These are phyloP conservation scores for Hibiscus tridactylites DNA, from an alignment of 345 rosid species.

Conservation along the genomic window DNA sequence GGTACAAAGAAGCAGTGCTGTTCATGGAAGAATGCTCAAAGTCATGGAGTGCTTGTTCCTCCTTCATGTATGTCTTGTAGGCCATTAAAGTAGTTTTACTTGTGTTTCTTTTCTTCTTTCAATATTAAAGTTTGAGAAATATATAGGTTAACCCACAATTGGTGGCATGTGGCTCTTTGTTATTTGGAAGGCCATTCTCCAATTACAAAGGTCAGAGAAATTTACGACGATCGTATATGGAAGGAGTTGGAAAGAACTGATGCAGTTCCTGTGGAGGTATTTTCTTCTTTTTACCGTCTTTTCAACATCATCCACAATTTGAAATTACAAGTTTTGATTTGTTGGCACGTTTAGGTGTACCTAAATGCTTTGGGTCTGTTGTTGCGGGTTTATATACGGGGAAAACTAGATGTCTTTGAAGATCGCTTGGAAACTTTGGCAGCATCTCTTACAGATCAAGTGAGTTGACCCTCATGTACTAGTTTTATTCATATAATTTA, in stretches of 20 bases:
- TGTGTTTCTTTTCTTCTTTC: not conserved
- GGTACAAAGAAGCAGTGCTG: slow-evolving; percentile 71
- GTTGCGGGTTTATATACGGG: slow-evolving; percentile 57
- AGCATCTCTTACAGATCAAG: slow-evolving; percentile 40
- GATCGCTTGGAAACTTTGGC: slow-evolving; percentile 50
- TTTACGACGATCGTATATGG: slow-evolving; percentile 70
- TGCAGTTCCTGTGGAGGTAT: slow-evolving; percentile 49
- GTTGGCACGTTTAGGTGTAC: slow-evolving; percentile 47
- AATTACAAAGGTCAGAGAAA: slow-evolving; percentile 43
- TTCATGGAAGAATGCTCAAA: slow-evolving; percentile 70
- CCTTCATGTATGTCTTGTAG: slow-evolving; percentile 56
- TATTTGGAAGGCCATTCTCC: slow-evolving; percentile 85
- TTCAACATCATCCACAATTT: not conserved
- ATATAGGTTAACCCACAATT: slow-evolving; percentile 76
- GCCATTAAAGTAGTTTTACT: not conserved
- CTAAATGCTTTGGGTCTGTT: slow-evolving; percentile 69
- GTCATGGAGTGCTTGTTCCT: slow-evolving; percentile 59
- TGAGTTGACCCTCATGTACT: slow-evolving; percentile 19
- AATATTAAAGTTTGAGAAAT: not conserved
- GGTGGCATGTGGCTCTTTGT: slow-evolving; percentile 98
- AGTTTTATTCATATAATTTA: not conserved
- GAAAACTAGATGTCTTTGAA: slow-evolving; percentile 33
- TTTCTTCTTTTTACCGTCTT: not conserved
- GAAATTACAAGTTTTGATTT: slow-evolving; percentile 1
- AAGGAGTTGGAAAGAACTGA: slow-evolving; percentile 60